Evolutionary conservation across 2,329 filamentous ascomycete genomes (phyloP), one percentile per base, ranked within the genome.

Genomic region (Didymella sp.): DNA sequence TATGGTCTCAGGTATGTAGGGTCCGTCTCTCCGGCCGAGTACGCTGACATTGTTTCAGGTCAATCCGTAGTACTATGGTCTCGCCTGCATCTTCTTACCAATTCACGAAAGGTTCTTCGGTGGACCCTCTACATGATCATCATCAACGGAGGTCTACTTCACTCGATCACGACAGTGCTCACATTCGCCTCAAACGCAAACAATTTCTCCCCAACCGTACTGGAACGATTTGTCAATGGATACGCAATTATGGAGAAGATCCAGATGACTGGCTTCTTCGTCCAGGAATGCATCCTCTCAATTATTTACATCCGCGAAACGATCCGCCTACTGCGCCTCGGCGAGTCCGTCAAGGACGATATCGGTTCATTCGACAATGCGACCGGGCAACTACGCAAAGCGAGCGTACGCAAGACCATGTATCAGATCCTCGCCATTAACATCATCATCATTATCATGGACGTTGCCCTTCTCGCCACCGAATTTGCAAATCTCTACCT

Each of bases 31-130:
- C 4, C 3, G n/a, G 22, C 15, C 6, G 30, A 28, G 30, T 12
- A 21, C 37, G 37, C 49, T 62, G 19, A 60, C 43, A 27, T 22
- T 27, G 7, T 7, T 12, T 21, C 15, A 1, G 86, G 86, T 0
- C 84, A 87, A 68, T 82, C 82, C 0, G 64, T 87, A 12, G 86
- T 89, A 1, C 76, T 89, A 1, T 89, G 85, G 76, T 88, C 85
- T 0, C 80, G 86, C 6, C 78, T 89, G 0, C 85, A 88, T 66
- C 77, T 89, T 1, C 79, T 89, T 11, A 74, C 85, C 3, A 80
- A 80, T 15, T 82, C 85, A 38, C 76, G 79, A 6, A 71, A 72
- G 2, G 70, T 81, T 3, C 75, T 88, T 0, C 79, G 77, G 4
- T 75, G 77, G 11, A 80, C 85, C 0, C 75, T 87, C 0, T 77